Base-by-base conservation (phyloP, 768 basidiomycete species). In the Pleurotus salmoneostramineus region DNA sequence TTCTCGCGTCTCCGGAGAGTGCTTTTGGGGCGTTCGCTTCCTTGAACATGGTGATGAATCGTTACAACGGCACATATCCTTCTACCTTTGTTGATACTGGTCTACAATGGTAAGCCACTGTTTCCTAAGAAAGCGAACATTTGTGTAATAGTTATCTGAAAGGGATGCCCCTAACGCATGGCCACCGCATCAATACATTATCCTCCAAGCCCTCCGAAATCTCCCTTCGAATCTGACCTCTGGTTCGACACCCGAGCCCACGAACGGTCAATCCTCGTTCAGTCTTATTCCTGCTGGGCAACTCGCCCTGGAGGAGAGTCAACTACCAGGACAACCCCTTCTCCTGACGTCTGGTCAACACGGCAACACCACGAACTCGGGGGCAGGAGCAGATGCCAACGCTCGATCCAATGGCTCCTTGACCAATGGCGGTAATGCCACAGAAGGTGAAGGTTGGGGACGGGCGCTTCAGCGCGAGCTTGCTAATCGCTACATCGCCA, bases 121-220 rank as follows among this genome's bases (percentile, higher is more conserved):
- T 57, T 10, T 31, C 4, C 14, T 56, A 11, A n/a, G 12, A n/a
- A 46, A n/a, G 12, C 31, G 4, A 46, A 5, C 17, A 8, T 27
- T 5, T 43, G 34, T 59, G n/a, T 6, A 21, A 2, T 33, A 14
- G 15, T 43, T 12, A 32, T 4, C 17, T 31, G 42, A 14, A 51
- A 89, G 87, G 89, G 90, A 92, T 65, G 82, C 87, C 27, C 93
- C 93, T n/a, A 94, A 94, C 64, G 71, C 87, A 1, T 97, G 93
- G 93, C 91, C 91, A 14, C 88, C 90, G 6, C 89, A 92, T 64
- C 89, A 89, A 61, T 87, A 93, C 69, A 90, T 96, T 61, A 72
- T 83, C 27, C 79, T 96, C 46, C 77, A 87, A 57, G 93, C 94
- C 0, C 82, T 98, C 40, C 79, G 81, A 37, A 80, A 84, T 8